Evolutionary conservation across 805 yeast genomes (phyloP).

Genomic region (Schizosaccharomyces pombe): DNA sequence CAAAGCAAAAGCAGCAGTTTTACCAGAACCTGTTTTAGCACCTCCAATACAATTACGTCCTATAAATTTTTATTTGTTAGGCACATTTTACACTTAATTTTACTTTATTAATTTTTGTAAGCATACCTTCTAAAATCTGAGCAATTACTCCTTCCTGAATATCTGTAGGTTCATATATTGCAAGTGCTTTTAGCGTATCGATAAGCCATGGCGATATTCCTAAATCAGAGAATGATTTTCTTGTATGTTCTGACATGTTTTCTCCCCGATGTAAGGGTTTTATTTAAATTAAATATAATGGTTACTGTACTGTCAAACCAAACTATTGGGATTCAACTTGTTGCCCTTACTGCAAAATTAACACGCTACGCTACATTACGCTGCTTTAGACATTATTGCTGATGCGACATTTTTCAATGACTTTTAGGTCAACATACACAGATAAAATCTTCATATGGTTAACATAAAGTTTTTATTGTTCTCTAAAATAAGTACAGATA

Average conservation of each 20-base stretch:
- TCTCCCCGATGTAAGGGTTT: background rate
- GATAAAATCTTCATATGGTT: too few relatives aligned
- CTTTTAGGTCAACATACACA: too few relatives aligned
- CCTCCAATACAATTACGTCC: slow-evolving; percentile 90
- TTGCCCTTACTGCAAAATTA: too few relatives aligned
- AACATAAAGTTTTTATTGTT: too few relatives aligned
- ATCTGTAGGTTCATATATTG: slow-evolving; percentile 57
- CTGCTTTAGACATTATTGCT: too few relatives aligned
- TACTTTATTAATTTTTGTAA: background rate
- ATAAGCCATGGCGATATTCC: slow-evolving; percentile 74
- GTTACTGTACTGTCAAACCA: too few relatives aligned
- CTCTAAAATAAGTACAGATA: too few relatives aligned
- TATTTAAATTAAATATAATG: background rate
- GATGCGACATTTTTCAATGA: too few relatives aligned
- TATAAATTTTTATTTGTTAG: too few relatives aligned
- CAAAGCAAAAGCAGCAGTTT: slow-evolving; percentile 91
- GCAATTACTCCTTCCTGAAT: slow-evolving; percentile 84
- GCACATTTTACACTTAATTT: background rate
- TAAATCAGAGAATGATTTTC: slow-evolving; percentile 25
- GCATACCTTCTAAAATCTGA: slow-evolving; percentile 37
- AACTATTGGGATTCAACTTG: too few relatives aligned
- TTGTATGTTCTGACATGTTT: background rate
- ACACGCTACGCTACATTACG: too few relatives aligned
- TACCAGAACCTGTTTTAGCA: slow-evolving; percentile 95
- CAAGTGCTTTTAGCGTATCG: slow-evolving; percentile 63